A percentile compares a stretch with the other conserved stretches of the same genome.
Conservation (phyloP, 495 filamentous ascomycete species). For the Pseudevernia furfuracea region DNA sequence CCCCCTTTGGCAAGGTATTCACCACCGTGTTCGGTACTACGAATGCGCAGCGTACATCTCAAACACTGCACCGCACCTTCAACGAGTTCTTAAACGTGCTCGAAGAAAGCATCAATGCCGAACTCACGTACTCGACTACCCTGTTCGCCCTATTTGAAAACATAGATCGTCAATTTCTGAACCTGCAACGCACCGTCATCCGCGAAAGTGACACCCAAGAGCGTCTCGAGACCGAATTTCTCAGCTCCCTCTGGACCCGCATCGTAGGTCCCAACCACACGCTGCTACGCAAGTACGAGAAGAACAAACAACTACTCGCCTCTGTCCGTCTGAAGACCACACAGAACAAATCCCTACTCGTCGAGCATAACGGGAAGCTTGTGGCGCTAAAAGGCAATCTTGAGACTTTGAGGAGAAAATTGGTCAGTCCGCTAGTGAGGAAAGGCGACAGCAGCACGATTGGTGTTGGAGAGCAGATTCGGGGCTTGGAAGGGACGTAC, state of each 20-base stretch:
- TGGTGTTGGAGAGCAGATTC: slow-evolving; percentile 73
- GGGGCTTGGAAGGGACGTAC: slow-evolving; percentile 69
- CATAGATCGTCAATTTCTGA: slow-evolving; percentile 81
- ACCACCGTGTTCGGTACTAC: slow-evolving; percentile 72
- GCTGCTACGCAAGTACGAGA: slow-evolving; percentile 76
- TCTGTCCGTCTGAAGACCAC: slow-evolving; percentile 75
- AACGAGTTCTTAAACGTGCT: slow-evolving; percentile 78
- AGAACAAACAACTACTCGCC: slow-evolving; percentile 66
- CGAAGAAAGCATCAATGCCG: slow-evolving; percentile 78
- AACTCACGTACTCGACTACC: slow-evolving; percentile 64
- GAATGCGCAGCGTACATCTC: slow-evolving; percentile 65
- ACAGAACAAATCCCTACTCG: slow-evolving; percentile 72
- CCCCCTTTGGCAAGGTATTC: slow-evolving; percentile 55
- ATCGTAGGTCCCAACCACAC: slow-evolving; percentile 65
- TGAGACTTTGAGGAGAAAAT: slow-evolving; percentile 65
- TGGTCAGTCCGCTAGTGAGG: slow-evolving; percentile 73
- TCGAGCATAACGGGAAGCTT: slow-evolving; percentile 75
- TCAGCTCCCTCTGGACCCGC: slow-evolving; percentile 76
- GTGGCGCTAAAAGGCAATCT: slow-evolving; percentile 71
- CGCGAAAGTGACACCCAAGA: slow-evolving; percentile 76
- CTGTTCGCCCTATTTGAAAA: slow-evolving; percentile 79
- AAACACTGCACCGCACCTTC: slow-evolving; percentile 76
- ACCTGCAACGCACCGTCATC: slow-evolving; percentile 75
- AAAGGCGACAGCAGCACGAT: slow-evolving; percentile 46
- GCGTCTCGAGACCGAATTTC: slow-evolving; percentile 65